These are phyloP conservation scores for Takakia lepidozioides DNA, from an alignment of 225 moss, liverwort and hornwort species.

Conservation along the genomic window DNA sequence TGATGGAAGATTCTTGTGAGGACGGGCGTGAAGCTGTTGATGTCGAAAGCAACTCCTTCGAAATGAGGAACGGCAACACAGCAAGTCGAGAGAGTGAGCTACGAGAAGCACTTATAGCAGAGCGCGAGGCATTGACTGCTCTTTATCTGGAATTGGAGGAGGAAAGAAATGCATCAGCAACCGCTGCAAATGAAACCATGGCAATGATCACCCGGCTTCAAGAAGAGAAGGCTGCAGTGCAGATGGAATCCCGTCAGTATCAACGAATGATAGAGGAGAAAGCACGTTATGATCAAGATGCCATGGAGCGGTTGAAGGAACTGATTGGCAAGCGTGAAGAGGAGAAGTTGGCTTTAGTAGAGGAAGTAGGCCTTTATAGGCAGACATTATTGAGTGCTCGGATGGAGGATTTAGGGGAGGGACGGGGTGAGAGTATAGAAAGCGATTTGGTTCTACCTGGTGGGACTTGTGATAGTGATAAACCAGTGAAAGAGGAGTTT, in stretches of 20 bases:
- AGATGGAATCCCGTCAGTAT: constrained; percentile 75
- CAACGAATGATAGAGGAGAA: constrained; percentile 78
- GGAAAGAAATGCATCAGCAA: constrained; percentile 70
- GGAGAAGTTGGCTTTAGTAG: constrained; percentile 40
- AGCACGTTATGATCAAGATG: constrained; percentile 59
- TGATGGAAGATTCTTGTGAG: no score
- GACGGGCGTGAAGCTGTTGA: no score
- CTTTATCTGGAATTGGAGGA: constrained; percentile 68
- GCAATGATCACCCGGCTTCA: constrained; percentile 91
- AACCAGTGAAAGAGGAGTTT: constrained; percentile 5
- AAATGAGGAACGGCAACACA: neutral
- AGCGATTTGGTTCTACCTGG: constrained; percentile 5
- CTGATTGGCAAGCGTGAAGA: constrained; percentile 40
- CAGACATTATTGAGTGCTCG: constrained; percentile 23
- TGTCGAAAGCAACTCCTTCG: no score
- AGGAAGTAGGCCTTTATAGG: constrained; percentile 35
- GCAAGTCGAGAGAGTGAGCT: constrained; percentile 19
- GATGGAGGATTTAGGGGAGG: constrained; percentile 30
- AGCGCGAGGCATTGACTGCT: constrained; percentile 35
- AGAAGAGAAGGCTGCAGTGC: constrained; percentile 72
- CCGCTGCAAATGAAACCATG: constrained; percentile 75
- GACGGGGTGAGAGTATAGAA: constrained; percentile 8
- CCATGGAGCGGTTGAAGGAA: constrained; percentile 46
- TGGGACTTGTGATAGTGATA: constrained; percentile 1
- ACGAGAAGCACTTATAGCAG: constrained; percentile 31